Evolutionary conservation across 768 basidiomycete species (phyloP).

Genomic region (Krasilnikovozyma curviuscula): DNA sequence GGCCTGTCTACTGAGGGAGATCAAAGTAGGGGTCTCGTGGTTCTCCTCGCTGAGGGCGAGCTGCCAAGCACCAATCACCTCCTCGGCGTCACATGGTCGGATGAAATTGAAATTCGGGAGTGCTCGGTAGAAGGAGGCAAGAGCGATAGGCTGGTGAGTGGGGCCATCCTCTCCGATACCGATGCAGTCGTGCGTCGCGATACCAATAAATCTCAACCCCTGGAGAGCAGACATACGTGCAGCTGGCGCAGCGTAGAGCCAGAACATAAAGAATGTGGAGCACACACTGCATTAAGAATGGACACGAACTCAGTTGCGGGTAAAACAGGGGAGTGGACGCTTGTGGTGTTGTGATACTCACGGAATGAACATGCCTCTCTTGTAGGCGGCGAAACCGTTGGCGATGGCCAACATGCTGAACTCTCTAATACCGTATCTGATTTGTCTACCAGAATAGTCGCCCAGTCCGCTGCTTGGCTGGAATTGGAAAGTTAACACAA

Average conservation of each 20-base stretch:
- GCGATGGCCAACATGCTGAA: conserved; percentile 22
- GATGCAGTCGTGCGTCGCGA: conserved; percentile 25
- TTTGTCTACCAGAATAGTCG: conserved; percentile 22
- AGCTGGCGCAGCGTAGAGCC: conserved; percentile 24
- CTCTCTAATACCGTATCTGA: conserved; percentile 25
- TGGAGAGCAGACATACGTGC: conserved; percentile 23
- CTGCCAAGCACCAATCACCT: conserved; percentile 20
- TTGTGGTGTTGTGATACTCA: conserved; percentile 9
- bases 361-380: conserved; percentile 25
- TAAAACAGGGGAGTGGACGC: neutral
- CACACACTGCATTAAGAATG: conserved; percentile 16
- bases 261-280: conserved; percentile 27
- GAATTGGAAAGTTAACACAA: neutral
- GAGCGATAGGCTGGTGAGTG: conserved; percentile 23
- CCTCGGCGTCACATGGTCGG: conserved; percentile 24
- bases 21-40: conserved; percentile 16
- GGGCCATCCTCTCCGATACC: conserved; percentile 26
- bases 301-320: neutral
- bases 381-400: conserved; percentile 24
- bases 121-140: conserved; percentile 20
- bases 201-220: conserved; percentile 23
- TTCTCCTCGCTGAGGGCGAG: conserved; percentile 16
- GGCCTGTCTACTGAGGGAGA: conserved; percentile 21
- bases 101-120: conserved; percentile 23
- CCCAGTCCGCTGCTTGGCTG: conserved; percentile 20